Evolutionary conservation across 208 protist species (phyloP), one percentile per base, ranked within the genome.

Genomic region (Trypanosoma grayi): DNA sequence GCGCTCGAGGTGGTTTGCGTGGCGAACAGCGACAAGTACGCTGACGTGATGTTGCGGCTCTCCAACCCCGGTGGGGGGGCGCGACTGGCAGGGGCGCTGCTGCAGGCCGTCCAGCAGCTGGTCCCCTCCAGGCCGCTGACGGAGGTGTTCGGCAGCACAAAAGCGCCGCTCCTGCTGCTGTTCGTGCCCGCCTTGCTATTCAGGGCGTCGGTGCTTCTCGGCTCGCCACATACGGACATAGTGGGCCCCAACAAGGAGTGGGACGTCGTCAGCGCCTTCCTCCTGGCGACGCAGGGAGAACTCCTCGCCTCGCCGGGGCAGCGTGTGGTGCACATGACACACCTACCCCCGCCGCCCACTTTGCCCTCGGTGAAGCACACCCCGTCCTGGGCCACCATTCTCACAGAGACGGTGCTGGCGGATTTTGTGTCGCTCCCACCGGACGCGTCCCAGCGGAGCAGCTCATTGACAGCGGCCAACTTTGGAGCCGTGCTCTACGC

Each of bases 291-390:
- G 27, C 43, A 66, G 20, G 4, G 18, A 16, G 50, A 47, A 2
- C 50, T 66, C 50, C 47, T 66, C 16, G 60, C 36, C 39, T 66
- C 60, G n/a, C 60, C 60, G 22, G 51, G 30, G 30, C 50, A 50
- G 18, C 50, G 24, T 16, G 61, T 43, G 40, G 52, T 53, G 31
- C 33, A 43, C 2, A 31, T 60, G 9, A 53, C 2, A 7, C 7
- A 25, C 2, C 52, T 67, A 7, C 61, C 61, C 0, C 24, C 22
- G 27, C 52, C 52, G 20, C 61, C 61, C 16, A 27, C 34, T 7
- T 43, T 64, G 9, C 22, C 27, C 2, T 30, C 24, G 16, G 30
- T 44, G 2, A 20, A 25, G 37, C 41, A 47, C 31, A 51, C 41
- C 16, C 61, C 50, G 16, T 25, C 39, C 31, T 67, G 34, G 41